phyloP scores from a whole-genome alignment of 202 grass and related monocot genomes.

The Cymbopogon flexuosus region DNA sequence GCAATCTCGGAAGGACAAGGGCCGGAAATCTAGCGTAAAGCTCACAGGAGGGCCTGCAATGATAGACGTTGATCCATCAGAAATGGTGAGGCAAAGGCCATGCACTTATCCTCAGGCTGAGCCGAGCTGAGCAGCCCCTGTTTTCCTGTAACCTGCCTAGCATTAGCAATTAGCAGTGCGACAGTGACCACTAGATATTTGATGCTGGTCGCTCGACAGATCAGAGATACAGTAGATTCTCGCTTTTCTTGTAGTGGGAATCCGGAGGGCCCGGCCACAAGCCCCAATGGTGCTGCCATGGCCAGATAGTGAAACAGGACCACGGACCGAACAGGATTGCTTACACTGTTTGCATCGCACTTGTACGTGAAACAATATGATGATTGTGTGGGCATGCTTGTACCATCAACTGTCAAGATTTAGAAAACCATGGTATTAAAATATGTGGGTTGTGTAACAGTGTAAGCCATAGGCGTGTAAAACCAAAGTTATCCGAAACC shows the following conservation, averaged over 20 bases:
- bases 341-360: not conserved
- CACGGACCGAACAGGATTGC: not conserved
- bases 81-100: not conserved
- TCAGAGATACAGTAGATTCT: slow-evolving; percentile 1
- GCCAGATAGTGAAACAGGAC: not conserved
- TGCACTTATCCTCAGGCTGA: slow-evolving; percentile 17
- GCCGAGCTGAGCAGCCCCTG: not conserved
- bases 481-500: too few relatives aligned
- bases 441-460: not conserved
- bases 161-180: not conserved
- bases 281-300: not conserved
- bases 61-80: not conserved
- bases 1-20: not conserved
- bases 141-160: not conserved
- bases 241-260: slow-evolving; percentile 17
- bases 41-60: not conserved
- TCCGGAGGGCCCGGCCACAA: not conserved
- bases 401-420: too few relatives aligned
- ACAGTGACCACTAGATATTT: not conserved
- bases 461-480: not conserved
- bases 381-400: not conserved
- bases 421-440: not conserved
- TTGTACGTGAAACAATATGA: not conserved
- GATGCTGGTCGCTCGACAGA: not conserved
- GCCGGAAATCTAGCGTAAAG: slow-evolving; percentile 28